These are phyloP conservation scores for Globisporangium cystogenes DNA, from an alignment of 352 stramenopile species.

Conservation along the genomic window DNA sequence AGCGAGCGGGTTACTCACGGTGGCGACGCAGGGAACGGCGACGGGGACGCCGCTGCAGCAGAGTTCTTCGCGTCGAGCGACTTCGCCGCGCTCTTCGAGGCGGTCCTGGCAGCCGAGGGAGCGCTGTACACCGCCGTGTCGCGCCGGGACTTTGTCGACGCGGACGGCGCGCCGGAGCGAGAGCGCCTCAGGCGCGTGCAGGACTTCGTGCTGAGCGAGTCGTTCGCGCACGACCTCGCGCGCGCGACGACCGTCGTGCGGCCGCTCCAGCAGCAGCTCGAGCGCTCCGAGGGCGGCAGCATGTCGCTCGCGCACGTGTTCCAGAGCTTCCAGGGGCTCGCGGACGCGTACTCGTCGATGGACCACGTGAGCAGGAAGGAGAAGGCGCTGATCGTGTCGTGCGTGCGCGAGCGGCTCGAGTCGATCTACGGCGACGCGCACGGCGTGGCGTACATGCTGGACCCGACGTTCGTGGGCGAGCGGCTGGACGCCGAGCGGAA, in stretches of 20 bases:
- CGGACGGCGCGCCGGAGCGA: conserved; percentile 30
- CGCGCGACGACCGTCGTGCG: conserved; percentile 52
- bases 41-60: too few relatives aligned
- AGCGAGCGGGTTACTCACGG: background rate
- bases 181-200: conserved; percentile 44
- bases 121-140: conserved; percentile 48
- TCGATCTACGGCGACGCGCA: conserved; percentile 58
- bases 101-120: conserved; percentile 42
- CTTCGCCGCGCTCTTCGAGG: conserved; percentile 36
- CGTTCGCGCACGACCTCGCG: conserved; percentile 46
- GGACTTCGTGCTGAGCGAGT: conserved; percentile 62
- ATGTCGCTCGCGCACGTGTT: conserved; percentile 51
- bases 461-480: conserved; percentile 45
- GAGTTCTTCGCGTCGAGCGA: background rate
- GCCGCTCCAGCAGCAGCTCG: conserved; percentile 51
- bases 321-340: conserved; percentile 37
- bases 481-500: conserved; percentile 42
- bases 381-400: conserved; percentile 62
- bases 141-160: conserved; percentile 51
- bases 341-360: conserved; percentile 44
- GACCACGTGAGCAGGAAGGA: conserved; percentile 69
- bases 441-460: conserved; percentile 53
- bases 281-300: conserved; percentile 33
- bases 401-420: conserved; percentile 55
- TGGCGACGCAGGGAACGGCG: background rate